Percentiles rank a stretch among this genome's conserved stretches.
phyloP scores from a whole-genome alignment of 306 rosid genomes.

The Inga oerstediana region DNA sequence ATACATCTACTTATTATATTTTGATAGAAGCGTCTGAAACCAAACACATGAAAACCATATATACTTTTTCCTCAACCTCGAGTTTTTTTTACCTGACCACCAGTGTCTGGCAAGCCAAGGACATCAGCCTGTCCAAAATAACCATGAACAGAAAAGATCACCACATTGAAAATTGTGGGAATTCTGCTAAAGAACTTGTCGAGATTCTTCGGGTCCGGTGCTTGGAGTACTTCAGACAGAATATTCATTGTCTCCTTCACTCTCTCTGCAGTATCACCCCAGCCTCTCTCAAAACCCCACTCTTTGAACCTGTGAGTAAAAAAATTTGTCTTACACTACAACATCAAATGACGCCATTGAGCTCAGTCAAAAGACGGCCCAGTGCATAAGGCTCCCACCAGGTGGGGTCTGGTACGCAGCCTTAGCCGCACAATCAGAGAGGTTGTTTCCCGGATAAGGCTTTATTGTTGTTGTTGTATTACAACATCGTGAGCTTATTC shows the following conservation, averaged over 20 bases:
- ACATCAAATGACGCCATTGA: background rate
- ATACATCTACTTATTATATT: background rate
- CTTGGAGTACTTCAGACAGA: slow-evolving; percentile 82
- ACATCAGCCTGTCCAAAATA: slow-evolving; percentile 95
- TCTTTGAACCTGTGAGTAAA: slow-evolving; percentile 62
- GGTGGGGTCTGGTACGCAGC: too few relatives aligned
- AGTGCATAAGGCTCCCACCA: too few relatives aligned
- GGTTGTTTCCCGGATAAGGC: too few relatives aligned
- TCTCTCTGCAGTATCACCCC: slow-evolving; percentile 87
- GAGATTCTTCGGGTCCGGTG: slow-evolving; percentile 73
- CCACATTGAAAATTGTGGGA: slow-evolving; percentile 81
- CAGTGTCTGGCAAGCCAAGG: slow-evolving; percentile 95
- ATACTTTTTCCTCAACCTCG: background rate
- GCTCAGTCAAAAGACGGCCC: too few relatives aligned
- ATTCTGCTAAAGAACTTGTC: slow-evolving; percentile 69
- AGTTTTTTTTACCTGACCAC: slow-evolving; percentile 75
- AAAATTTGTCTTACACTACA: background rate
- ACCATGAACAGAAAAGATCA: slow-evolving; percentile 88
- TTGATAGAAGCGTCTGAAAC: background rate
- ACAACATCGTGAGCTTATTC: background rate
- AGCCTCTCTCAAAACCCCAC: slow-evolving; percentile 97
- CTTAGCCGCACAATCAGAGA: too few relatives aligned
- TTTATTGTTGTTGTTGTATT: too few relatives aligned
- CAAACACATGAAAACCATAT: background rate
- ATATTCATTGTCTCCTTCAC: slow-evolving; percentile 68